Percentiles rank a stretch among this genome's conserved stretches.
phyloP scores from a whole-genome alignment of 2,329 filamentous ascomycete genomes.

The Hypocreales sp. region DNA sequence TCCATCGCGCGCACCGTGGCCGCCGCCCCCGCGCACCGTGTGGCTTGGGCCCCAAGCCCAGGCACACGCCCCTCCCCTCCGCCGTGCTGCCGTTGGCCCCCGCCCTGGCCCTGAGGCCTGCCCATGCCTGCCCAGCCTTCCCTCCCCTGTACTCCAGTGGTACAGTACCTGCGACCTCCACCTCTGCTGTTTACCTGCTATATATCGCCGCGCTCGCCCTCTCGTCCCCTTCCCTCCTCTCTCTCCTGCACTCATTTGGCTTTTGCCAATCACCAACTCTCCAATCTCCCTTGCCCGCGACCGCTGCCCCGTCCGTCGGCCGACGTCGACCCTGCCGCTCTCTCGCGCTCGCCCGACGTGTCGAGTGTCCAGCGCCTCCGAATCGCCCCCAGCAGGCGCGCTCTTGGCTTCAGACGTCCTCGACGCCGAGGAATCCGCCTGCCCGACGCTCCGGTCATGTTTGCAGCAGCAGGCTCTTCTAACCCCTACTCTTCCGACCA shows the following conservation, averaged over 20 bases:
- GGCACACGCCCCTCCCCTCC: too few species aligned
- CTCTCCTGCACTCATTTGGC: slow-evolving; percentile 19
- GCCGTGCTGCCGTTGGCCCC: too few species aligned
- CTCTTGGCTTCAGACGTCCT: slow-evolving; percentile 15
- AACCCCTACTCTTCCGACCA: slow-evolving; percentile 43
- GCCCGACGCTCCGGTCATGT: slow-evolving; percentile 37
- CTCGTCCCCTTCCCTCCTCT: slow-evolving; percentile 6
- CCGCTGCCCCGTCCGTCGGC: slow-evolving; percentile 9
- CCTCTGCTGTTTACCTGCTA: too few species aligned
- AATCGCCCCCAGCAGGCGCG: too few species aligned
- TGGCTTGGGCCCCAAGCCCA: too few species aligned
- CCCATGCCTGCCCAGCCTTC: too few species aligned
- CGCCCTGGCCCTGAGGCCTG: too few species aligned
- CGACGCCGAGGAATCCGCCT: slow-evolving; percentile 17
- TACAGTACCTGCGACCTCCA: too few species aligned
- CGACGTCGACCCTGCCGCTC: slow-evolving; percentile 13
- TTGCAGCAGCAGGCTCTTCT: slow-evolving; percentile 36
- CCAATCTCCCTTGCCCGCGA: slow-evolving; percentile 3
- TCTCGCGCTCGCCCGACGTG: slow-evolving; percentile 5
- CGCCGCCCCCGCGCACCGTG: too few species aligned
- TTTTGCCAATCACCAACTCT: slow-evolving; percentile 19
- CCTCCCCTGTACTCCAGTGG: too few species aligned
- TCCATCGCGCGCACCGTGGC: too few species aligned
- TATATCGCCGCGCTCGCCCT: slow-evolving; percentile 14
- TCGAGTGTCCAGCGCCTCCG: slow-evolving; percentile 11